A percentile compares a stretch with the other conserved stretches of the same genome.
These are phyloP conservation scores for Rhizopus arrhizus DNA, from an alignment of 371 early-diverging fungal genomes.

Conservation along the genomic window DNA sequence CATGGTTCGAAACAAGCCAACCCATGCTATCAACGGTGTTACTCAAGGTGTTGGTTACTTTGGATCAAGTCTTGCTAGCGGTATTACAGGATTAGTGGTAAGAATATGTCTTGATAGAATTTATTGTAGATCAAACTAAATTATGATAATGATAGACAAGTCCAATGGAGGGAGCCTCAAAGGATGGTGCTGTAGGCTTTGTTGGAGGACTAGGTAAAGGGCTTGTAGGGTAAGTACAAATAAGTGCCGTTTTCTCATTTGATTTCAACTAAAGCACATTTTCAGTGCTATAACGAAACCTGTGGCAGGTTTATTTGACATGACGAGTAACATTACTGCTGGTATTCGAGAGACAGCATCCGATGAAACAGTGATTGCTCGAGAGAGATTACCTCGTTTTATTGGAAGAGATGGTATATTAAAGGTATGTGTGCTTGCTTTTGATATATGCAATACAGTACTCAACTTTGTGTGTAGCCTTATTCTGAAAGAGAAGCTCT, in stretches of 20 bases:
- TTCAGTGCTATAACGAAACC: slow-evolving; percentile 82
- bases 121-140: background rate
- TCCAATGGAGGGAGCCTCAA: slow-evolving; percentile 83
- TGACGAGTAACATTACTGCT: slow-evolving; percentile 76
- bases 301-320: slow-evolving; percentile 83
- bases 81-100: slow-evolving; percentile 81
- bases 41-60: slow-evolving; percentile 80
- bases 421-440: slow-evolving; percentile 39
- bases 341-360: slow-evolving; percentile 97
- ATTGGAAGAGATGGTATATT: slow-evolving; percentile 84
- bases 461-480: slow-evolving; percentile 29
- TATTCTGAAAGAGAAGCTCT: slow-evolving; percentile 88
- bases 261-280: too few relatives aligned
- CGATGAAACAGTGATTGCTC: slow-evolving; percentile 68
- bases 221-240: slow-evolving; percentile 58
- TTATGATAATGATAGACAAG: slow-evolving; percentile 44
- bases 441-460: too few relatives aligned
- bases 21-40: slow-evolving; percentile 80
- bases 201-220: slow-evolving; percentile 87
- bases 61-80: slow-evolving; percentile 75
- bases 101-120: background rate
- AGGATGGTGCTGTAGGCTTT: slow-evolving; percentile 82
- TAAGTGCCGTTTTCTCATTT: too few relatives aligned
- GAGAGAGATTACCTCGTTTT: slow-evolving; percentile 87
- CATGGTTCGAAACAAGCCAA: slow-evolving; percentile 77